Conservation (phyloP, 805 yeast genomes). For the Pichia californica region DNA sequence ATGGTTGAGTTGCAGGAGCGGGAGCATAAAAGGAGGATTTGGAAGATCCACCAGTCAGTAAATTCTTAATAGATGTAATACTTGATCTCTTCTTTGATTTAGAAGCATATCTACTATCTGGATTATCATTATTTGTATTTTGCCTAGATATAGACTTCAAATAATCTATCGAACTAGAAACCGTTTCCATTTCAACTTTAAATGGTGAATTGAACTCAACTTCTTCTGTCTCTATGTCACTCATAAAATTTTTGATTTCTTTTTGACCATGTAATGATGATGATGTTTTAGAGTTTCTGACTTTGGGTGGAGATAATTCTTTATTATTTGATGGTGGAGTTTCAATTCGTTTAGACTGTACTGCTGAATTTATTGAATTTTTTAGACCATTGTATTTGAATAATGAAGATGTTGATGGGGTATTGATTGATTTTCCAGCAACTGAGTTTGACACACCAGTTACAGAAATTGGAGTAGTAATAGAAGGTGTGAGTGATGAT, state of each 20-base stretch:
- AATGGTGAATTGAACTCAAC: conserved; percentile 25
- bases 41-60: conserved; percentile 30
- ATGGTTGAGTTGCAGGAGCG: conserved; percentile 14
- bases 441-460: background rate
- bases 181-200: too few species aligned
- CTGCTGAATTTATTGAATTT: conserved; percentile 1
- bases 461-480: background rate
- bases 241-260: conserved; percentile 11
- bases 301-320: background rate
- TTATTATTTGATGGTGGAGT: background rate
- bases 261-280: conserved; percentile 11
- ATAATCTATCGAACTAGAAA: conserved; percentile 34
- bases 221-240: conserved; percentile 25
- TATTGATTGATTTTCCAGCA: background rate
- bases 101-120: conserved; percentile 14
- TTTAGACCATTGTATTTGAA: conserved; percentile 2
- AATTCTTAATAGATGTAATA: conserved; percentile 29
- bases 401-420: background rate
- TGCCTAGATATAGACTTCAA: conserved; percentile 31
- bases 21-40: conserved; percentile 15
- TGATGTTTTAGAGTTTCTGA: conserved; percentile 8
- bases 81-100: conserved; percentile 28
- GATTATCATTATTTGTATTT: conserved; percentile 16
- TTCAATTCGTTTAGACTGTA: background rate
- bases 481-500: background rate